phyloP scores from a whole-genome alignment of 1,139 yeast species.

The Meyerozyma sp. region DNA sequence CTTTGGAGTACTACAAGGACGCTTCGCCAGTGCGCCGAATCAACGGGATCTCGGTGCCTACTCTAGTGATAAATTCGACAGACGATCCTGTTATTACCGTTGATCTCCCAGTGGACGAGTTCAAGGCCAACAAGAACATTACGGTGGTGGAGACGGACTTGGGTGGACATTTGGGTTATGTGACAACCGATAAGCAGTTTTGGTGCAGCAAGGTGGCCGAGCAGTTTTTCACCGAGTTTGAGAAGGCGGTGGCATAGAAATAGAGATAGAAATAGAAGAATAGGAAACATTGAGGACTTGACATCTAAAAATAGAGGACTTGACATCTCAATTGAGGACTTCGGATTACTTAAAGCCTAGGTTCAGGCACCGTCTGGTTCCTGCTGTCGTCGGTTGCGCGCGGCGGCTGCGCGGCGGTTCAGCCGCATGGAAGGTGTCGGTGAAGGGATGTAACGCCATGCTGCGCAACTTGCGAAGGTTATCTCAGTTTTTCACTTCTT shows the following conservation, averaged over 20 bases:
- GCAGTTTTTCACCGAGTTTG: constrained; percentile 53
- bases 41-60: constrained; percentile 56
- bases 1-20: constrained; percentile 65
- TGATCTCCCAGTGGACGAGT: constrained; percentile 24
- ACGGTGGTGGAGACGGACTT: constrained; percentile 41
- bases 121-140: constrained; percentile 26
- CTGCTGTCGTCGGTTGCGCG: too few relatives aligned
- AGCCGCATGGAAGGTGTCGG: background rate
- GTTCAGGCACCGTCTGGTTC: too few relatives aligned
- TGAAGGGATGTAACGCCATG: background rate
- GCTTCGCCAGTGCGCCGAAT: constrained; percentile 63
- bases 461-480: background rate
- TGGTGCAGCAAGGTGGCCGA: constrained; percentile 71
- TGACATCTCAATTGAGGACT: too few relatives aligned
- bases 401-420: too few relatives aligned
- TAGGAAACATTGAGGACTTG: background rate
- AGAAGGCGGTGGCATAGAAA: constrained; percentile 15
- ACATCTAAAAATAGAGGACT: too few relatives aligned
- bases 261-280: background rate
- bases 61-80: constrained; percentile 59
- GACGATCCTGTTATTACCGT: constrained; percentile 84
- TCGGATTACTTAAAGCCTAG: too few relatives aligned
- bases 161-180: constrained; percentile 61
- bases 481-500: background rate
- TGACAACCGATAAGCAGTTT: constrained; percentile 53